Conservation (phyloP, 768 basidiomycete species). For the Amanita polypyramis region DNA sequence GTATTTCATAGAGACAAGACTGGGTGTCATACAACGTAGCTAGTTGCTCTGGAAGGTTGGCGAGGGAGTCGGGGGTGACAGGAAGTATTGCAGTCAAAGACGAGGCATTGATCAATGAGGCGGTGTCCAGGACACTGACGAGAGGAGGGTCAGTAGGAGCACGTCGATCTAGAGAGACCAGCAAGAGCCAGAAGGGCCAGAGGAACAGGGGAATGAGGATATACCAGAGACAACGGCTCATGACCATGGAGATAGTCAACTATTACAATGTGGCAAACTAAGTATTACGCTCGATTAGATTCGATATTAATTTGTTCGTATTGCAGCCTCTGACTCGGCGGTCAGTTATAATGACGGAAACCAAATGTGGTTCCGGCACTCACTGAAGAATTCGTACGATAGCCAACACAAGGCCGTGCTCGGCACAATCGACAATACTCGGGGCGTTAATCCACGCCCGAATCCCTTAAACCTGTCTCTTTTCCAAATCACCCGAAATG, state of each 20-base stretch:
- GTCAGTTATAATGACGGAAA: background rate
- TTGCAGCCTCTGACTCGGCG: slow-evolving; percentile 42
- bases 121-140: background rate
- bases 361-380: slow-evolving; percentile 21
- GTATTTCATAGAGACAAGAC: slow-evolving; percentile 29
- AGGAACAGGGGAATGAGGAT: slow-evolving; percentile 2
- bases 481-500: slow-evolving; percentile 79
- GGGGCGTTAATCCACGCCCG: slow-evolving; percentile 76
- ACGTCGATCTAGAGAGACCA: background rate
- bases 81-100: slow-evolving; percentile 42
- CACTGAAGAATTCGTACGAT: slow-evolving; percentile 98
- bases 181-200: slow-evolving; percentile 2
- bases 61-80: slow-evolving; percentile 25
- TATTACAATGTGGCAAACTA: background rate
- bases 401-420: slow-evolving; percentile 97
- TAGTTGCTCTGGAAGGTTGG: slow-evolving; percentile 23
- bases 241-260: background rate
- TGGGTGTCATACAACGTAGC: slow-evolving; percentile 26
- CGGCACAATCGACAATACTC: slow-evolving; percentile 92
- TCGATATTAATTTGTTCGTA: slow-evolving; percentile 34
- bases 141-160: background rate
- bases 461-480: slow-evolving; percentile 84
- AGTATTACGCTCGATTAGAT: background rate
- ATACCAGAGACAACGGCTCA: background rate
- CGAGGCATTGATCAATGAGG: slow-evolving; percentile 12